Percentiles rank a stretch among this genome's conserved stretches.
These are phyloP conservation scores for Sphagnurus paluster DNA, from an alignment of 1,284 basidiomycete genomes.

Conservation along the genomic window DNA sequence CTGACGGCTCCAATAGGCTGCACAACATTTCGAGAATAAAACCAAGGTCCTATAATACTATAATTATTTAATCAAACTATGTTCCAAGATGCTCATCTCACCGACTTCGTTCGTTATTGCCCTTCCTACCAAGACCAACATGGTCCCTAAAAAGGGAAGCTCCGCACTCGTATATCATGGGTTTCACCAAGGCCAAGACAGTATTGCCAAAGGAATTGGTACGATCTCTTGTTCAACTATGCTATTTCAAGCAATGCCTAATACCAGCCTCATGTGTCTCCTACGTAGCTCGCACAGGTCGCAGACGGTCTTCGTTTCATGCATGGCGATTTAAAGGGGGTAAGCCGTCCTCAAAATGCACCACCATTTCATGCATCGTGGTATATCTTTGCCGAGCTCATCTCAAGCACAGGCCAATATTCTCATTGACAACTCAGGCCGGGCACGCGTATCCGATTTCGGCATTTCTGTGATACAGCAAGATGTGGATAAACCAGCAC, in stretches of 20 bases:
- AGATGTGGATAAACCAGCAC: background rate
- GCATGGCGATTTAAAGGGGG: slow-evolving; percentile 17
- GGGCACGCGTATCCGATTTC: slow-evolving; percentile 13
- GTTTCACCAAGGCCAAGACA: background rate
- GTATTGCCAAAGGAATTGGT: slow-evolving; percentile 14
- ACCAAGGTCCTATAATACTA: slow-evolving; percentile 6
- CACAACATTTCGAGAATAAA: slow-evolving; percentile 10
- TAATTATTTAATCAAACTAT: slow-evolving; percentile 13
- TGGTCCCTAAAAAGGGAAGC: slow-evolving; percentile 2
- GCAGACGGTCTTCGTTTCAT: slow-evolving; percentile 16
- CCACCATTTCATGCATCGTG: background rate
- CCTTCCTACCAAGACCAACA: background rate
- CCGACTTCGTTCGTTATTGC: slow-evolving; percentile 7
- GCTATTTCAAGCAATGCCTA: no score
- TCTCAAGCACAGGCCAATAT: slow-evolving; percentile 6
- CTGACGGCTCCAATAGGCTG: slow-evolving; percentile 5
- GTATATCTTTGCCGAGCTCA: background rate
- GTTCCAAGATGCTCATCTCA: slow-evolving; percentile 6
- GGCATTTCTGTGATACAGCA: slow-evolving; percentile 10
- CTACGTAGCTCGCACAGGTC: slow-evolving; percentile 13
- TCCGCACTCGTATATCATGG: slow-evolving; percentile 3
- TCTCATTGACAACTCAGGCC: slow-evolving; percentile 11
- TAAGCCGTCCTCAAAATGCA: no score
- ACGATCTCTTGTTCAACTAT: background rate
- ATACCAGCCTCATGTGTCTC: no score